Conservation (phyloP, 2,329 filamentous ascomycete species). For the Aotearoamyces nothofagi region DNA sequence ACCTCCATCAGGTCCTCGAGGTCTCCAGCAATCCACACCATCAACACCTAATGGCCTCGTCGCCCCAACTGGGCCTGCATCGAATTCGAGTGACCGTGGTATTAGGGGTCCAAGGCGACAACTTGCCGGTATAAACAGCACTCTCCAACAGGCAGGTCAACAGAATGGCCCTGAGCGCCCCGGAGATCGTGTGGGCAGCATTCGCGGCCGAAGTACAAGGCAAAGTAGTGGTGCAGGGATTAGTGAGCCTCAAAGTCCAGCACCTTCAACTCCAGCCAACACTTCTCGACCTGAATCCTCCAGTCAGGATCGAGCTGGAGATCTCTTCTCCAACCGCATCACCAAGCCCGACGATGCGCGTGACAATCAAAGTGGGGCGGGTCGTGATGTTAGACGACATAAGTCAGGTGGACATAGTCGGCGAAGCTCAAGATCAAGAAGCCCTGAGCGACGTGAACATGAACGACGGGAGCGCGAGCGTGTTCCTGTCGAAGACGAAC, state of each 20-base stretch:
- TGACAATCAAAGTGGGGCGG: not conserved
- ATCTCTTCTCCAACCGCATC: not conserved
- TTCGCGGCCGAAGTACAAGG: slow-evolving; percentile 18
- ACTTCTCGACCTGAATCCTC: slow-evolving; percentile 7
- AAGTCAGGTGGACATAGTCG: too few relatives aligned
- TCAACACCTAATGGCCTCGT: slow-evolving; percentile 12
- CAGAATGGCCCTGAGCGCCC: slow-evolving; percentile 20
- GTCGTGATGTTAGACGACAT: too few relatives aligned
- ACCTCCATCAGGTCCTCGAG: slow-evolving; percentile 18
- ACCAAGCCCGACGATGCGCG: not conserved
- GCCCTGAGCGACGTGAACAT: slow-evolving; percentile 13
- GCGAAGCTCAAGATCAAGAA: slow-evolving; percentile 12
- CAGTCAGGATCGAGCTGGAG: not conserved
- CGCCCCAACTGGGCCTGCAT: slow-evolving; percentile 19
- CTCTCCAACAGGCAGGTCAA: slow-evolving; percentile 34
- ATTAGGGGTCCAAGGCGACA: slow-evolving; percentile 26
- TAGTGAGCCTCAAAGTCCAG: slow-evolving; percentile 34
- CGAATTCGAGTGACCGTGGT: slow-evolving; percentile 16
- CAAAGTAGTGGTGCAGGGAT: slow-evolving; percentile 20
- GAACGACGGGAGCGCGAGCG: slow-evolving; percentile 17
- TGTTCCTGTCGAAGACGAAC: slow-evolving; percentile 13
- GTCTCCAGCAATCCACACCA: slow-evolving; percentile 10
- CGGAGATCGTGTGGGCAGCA: slow-evolving; percentile 7
- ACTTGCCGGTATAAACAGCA: slow-evolving; percentile 43
- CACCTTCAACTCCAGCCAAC: slow-evolving; percentile 30